phyloP scores from a whole-genome alignment of 1,284 basidiomycete genomes.

The Chalciporus sp. region DNA sequence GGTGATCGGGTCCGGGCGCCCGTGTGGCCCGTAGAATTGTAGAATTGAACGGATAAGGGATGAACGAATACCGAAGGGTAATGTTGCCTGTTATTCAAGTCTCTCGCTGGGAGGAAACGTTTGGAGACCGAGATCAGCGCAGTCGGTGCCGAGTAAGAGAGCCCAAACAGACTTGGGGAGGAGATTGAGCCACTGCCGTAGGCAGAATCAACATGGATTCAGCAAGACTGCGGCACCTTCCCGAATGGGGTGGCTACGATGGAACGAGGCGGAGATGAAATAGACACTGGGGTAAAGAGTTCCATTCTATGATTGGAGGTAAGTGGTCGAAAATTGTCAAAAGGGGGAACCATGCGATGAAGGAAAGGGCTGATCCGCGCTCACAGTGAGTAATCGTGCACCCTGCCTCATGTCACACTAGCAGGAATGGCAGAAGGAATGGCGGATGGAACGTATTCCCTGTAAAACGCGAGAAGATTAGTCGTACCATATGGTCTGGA shows the following conservation, averaged over 20 bases:
- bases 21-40: constrained; percentile 2
- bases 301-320: constrained; percentile 23
- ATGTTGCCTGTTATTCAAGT: background rate
- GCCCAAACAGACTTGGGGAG: constrained; percentile 2
- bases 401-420: background rate
- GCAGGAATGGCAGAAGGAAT: constrained; percentile 16
- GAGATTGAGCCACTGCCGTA: constrained; percentile 21
- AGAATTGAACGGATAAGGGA: background rate
- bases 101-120: background rate
- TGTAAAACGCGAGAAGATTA: background rate
- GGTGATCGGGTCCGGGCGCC: constrained; percentile 13
- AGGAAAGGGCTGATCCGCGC: constrained; percentile 15
- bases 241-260: constrained; percentile 18
- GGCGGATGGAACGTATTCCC: constrained; percentile 7
- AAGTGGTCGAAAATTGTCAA: constrained; percentile 8
- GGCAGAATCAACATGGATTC: constrained; percentile 30
- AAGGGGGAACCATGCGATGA: constrained; percentile 16
- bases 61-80: background rate
- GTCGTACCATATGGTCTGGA: constrained; percentile 9
- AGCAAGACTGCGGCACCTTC: constrained; percentile 23
- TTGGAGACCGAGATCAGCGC: constrained; percentile 16
- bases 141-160: constrained; percentile 26
- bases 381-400: background rate
- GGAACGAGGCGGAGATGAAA: constrained; percentile 35
- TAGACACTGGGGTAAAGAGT: constrained; percentile 2